Evolutionary conservation across 2,329 filamentous ascomycete species (phyloP), one percentile per base, ranked within the genome.

Genomic region (Akanthomyces uredinophilus): DNA sequence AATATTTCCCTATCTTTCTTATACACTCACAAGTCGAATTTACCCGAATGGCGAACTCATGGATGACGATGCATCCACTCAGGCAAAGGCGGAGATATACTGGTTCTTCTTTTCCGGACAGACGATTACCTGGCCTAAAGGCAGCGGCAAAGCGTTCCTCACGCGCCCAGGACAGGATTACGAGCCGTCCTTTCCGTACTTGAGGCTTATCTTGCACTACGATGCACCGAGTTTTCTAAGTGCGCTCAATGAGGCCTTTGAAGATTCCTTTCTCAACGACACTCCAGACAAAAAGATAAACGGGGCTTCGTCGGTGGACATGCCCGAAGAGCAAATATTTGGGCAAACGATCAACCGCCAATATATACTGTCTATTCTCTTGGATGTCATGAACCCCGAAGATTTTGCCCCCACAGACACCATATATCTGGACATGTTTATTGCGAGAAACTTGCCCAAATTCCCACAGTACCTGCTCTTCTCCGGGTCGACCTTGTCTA

Each of bases 371-470:
- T 94, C 91, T 52, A 96, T 97, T 62, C 78, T 99, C 63, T 82
- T 96, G 13, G 92, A 96, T 72, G 88, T 97, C 32, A 96, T 99
- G 91, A 90, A 87, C 55, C 78, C 86, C 0, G 79, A 83, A 4
- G 86, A 90, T 52, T 98, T 96, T 74, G 84, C 87, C 0, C 76
- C 87, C 0, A 86, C 90, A 64, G 92, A 98, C 70, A 93, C 90
- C 14, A 91, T 99, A 61, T 99, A 96, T 74, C 83, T 99, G 50
- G 92, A 99, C 75, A 99, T 99, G 92, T 99, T 99, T 71, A 90
- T 99, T 71, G 94, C 95, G 20, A 87, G 95, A 61, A 99, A 96
- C 71, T 78, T 99, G 55, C 91, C 96, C 4, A 99, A 99, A 73
- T 99, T 96, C 70, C 92, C 93, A 1, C 94, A 98, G 72, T 97